Percentiles rank a stretch among this genome's conserved stretches.
These are phyloP conservation scores for Metschnikowia matae DNA, from an alignment of 805 yeast genomes.

Conservation along the genomic window DNA sequence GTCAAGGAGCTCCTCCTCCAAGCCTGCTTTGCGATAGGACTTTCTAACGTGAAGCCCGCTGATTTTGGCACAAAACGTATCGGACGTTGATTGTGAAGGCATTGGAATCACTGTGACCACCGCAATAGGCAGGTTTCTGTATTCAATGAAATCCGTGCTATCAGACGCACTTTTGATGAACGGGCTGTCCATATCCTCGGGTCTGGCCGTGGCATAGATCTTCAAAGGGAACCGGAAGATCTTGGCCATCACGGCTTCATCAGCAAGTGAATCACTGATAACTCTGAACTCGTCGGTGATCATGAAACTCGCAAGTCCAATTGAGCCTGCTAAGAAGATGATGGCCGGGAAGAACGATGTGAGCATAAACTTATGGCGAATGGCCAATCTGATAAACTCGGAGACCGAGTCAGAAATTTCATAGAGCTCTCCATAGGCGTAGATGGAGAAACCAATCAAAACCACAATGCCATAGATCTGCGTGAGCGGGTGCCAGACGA, in stretches of 20 bases:
- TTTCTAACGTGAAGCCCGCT: slow-evolving; percentile 61
- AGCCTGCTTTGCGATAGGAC: slow-evolving; percentile 62
- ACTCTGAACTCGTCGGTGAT: slow-evolving; percentile 47
- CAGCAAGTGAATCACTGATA: slow-evolving; percentile 28
- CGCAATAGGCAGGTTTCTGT: slow-evolving; percentile 72
- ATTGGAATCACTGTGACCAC: slow-evolving; percentile 46
- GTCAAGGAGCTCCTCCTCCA: slow-evolving; percentile 57
- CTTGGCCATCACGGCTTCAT: slow-evolving; percentile 21
- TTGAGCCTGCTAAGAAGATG: slow-evolving; percentile 32
- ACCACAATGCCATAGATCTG: slow-evolving; percentile 15
- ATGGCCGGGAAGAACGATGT: slow-evolving; percentile 34
- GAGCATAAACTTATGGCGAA: slow-evolving; percentile 22
- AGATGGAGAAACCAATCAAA: slow-evolving; percentile 14
- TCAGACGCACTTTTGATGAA: slow-evolving; percentile 33
- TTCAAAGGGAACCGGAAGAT: slow-evolving; percentile 52
- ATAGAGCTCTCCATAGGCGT: slow-evolving; percentile 27
- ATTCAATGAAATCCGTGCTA: slow-evolving; percentile 53
- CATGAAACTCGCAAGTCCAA: slow-evolving; percentile 37
- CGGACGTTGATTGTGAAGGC: slow-evolving; percentile 34
- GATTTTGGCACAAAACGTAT: slow-evolving; percentile 47
- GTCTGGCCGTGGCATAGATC: slow-evolving; percentile 37
- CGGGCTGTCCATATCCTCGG: slow-evolving; percentile 19
- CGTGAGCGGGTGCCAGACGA: slow-evolving; percentile 47
- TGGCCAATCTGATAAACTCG: slow-evolving; percentile 26
- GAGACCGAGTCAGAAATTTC: slow-evolving; percentile 26